Conservation (phyloP, 2,329 filamentous ascomycete species). For the Emergomyces orientalis region DNA sequence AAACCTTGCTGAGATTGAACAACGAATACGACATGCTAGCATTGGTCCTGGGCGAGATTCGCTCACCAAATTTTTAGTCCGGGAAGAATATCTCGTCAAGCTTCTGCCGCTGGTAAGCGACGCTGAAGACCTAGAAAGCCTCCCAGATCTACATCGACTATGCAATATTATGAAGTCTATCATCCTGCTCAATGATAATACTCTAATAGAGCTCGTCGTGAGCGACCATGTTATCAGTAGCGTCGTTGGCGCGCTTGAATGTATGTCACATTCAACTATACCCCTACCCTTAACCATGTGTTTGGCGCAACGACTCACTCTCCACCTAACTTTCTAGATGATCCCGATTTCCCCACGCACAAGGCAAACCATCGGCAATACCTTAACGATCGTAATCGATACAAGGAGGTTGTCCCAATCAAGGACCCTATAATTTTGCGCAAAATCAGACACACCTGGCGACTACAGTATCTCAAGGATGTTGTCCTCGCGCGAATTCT, state of each 20-base stretch:
- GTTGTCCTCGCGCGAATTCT: conserved; percentile 94
- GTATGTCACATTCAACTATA: conserved; percentile 31
- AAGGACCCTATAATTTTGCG: conserved; percentile 69
- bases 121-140: conserved; percentile 84
- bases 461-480: conserved; percentile 92
- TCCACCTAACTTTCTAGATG: conserved; percentile 44
- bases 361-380: conserved; percentile 96
- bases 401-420: conserved; percentile 92
- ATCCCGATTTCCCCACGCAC: conserved; percentile 93
- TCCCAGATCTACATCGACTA: conserved; percentile 75
- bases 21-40: conserved; percentile 70
- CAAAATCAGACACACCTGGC: conserved; percentile 95
- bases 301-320: conserved; percentile 24
- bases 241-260: conserved; percentile 91
- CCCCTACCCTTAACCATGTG: background rate
- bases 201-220: conserved; percentile 88
- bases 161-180: conserved; percentile 98
- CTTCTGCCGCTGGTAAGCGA: conserved; percentile 76
- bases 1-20: conserved; percentile 75
- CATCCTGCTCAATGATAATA: conserved; percentile 86
- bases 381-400: conserved; percentile 76
- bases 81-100: conserved; percentile 77
- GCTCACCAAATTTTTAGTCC: conserved; percentile 75
- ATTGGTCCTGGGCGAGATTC: conserved; percentile 64
- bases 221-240: conserved; percentile 82